phyloP scores from a whole-genome alignment of 2,329 filamentous ascomycete genomes.

The Mycosphaerella sp. region DNA sequence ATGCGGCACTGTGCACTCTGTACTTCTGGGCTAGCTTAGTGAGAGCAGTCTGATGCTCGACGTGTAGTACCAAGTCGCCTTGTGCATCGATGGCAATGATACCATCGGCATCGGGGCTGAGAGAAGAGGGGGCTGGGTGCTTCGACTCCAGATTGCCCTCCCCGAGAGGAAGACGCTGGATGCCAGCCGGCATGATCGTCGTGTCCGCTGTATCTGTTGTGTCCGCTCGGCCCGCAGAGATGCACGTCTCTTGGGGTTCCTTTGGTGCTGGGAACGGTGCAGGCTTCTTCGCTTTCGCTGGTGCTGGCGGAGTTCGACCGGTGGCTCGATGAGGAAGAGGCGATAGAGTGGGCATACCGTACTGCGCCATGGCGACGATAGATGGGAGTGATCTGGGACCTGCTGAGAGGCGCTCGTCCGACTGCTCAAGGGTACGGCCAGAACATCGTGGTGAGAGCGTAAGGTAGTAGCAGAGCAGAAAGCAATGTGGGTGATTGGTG shows the following conservation, averaged over 20 bases:
- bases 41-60: constrained; percentile 57
- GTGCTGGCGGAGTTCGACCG: constrained; percentile 1
- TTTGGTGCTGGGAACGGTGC: background rate
- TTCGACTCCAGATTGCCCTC: background rate
- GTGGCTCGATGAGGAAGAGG: background rate
- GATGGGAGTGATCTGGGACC: background rate
- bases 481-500: background rate
- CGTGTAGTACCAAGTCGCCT: constrained; percentile 61
- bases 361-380: constrained; percentile 12
- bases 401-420: background rate
- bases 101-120: background rate
- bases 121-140: background rate
- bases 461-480: background rate
- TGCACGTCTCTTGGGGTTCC: background rate
- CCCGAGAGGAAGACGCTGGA: too few species aligned
- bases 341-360: constrained; percentile 7
- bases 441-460: constrained; percentile 40
- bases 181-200: too few species aligned
- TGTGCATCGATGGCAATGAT: constrained; percentile 49
- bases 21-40: constrained; percentile 54
- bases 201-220: too few species aligned
- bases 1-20: constrained; percentile 52
- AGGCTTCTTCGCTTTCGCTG: constrained; percentile 18
- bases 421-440: constrained; percentile 46
- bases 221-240: too few species aligned